Conservation (phyloP, 345 rosid genomes). For the Cardamine occulta region DNA sequence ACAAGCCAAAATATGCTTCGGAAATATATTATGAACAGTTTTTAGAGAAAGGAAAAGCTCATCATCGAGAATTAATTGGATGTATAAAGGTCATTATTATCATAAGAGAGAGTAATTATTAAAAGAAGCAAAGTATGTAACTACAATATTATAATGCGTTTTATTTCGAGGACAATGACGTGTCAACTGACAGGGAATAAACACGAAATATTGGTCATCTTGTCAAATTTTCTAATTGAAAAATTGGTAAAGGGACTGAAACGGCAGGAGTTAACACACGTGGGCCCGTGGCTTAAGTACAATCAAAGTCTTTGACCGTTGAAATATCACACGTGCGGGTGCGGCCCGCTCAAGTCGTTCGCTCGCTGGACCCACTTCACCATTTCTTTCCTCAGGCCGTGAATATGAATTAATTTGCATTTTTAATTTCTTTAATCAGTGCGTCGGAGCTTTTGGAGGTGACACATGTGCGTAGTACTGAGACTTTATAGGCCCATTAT, state of each 20-base stretch:
- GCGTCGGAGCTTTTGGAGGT: neutral
- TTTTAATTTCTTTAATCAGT: neutral
- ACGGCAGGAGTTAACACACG: conserved; percentile 35
- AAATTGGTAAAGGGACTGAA: conserved; percentile 5
- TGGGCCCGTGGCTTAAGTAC: conserved; percentile 24
- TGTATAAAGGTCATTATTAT: conserved; percentile 15
- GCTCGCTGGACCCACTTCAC: neutral
- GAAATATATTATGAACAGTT: neutral
- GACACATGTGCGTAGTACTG: neutral
- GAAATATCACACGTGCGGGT: conserved; percentile 36
- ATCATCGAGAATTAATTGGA: conserved; percentile 22
- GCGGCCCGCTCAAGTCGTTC: neutral
- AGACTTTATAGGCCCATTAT: neutral
- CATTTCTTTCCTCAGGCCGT: conserved; percentile 18
- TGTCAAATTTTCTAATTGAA: conserved; percentile 3
- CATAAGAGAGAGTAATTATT: neutral
- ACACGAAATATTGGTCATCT: conserved; percentile 44
- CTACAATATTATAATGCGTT: neutral
- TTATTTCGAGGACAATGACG: conserved; percentile 14
- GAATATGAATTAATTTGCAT: neutral
- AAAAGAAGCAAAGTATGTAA: neutral
- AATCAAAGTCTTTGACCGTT: conserved; percentile 41
- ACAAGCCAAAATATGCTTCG: neutral
- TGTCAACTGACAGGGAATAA: conserved; percentile 40
- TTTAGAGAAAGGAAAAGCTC: conserved; percentile 7